Conservation (phyloP, 2,329 filamentous ascomycete species). For the Clarireedia homoeocarpa region DNA sequence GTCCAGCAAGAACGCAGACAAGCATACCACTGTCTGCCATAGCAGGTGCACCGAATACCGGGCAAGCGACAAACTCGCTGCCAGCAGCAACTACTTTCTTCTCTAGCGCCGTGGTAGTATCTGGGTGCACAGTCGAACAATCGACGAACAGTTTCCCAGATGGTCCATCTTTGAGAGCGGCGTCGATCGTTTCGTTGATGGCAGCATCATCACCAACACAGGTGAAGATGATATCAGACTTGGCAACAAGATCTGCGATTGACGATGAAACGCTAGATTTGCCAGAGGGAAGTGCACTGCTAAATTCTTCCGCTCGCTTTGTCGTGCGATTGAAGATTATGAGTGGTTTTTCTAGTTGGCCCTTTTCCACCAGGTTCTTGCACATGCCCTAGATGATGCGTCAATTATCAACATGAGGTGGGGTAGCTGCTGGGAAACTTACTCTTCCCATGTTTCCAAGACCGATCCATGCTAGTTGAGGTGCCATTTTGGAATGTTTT, state of each 20-base stretch:
- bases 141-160: slow-evolving; percentile 75
- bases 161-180: slow-evolving; percentile 48
- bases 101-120: slow-evolving; percentile 63
- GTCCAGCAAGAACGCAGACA: slow-evolving; percentile 65
- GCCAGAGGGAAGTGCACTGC: slow-evolving; percentile 48
- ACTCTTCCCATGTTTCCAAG: slow-evolving; percentile 84
- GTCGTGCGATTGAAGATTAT: slow-evolving; percentile 74
- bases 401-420: background rate
- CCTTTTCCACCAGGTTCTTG: slow-evolving; percentile 77
- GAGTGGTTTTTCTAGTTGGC: slow-evolving; percentile 59
- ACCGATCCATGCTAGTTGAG: slow-evolving; percentile 68
- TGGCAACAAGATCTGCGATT: slow-evolving; percentile 56
- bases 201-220: slow-evolving; percentile 74
- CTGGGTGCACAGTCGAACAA: slow-evolving; percentile 81
- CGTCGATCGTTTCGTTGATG: slow-evolving; percentile 53
- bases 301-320: slow-evolving; percentile 56
- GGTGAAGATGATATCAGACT: slow-evolving; percentile 72
- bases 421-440: slow-evolving; percentile 29
- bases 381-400: slow-evolving; percentile 52
- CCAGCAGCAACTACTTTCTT: slow-evolving; percentile 49
- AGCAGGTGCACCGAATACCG: slow-evolving; percentile 63
- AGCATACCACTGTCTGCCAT: slow-evolving; percentile 65
- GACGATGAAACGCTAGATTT: slow-evolving; percentile 57
- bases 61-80: slow-evolving; percentile 65
- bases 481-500: slow-evolving; percentile 37